Percentiles rank a stretch among this genome's conserved stretches.
These are phyloP conservation scores for Globisporangium echinulatum DNA, from an alignment of 352 stramenopile species.

Conservation along the genomic window DNA sequence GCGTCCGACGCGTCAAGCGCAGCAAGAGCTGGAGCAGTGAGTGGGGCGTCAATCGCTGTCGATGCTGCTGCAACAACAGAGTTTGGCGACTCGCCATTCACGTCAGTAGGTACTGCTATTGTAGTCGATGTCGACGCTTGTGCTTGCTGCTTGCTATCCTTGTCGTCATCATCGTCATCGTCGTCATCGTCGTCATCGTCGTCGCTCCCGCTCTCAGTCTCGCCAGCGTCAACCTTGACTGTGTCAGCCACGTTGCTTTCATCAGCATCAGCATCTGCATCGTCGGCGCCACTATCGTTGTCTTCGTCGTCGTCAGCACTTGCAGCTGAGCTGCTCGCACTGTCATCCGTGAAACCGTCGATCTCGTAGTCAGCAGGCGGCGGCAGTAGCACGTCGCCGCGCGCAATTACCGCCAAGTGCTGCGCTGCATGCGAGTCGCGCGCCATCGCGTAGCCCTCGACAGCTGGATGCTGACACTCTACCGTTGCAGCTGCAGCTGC, in stretches of 20 bases:
- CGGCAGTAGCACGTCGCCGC: slow-evolving; percentile 45
- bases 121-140: background rate
- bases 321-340: slow-evolving; percentile 54
- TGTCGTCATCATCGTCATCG: slow-evolving; percentile 8
- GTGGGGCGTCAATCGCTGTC: no score
- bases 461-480: slow-evolving; percentile 34
- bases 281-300: slow-evolving; percentile 13
- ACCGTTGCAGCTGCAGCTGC: slow-evolving; percentile 13
- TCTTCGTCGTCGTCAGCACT: slow-evolving; percentile 27
- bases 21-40: slow-evolving; percentile 12
- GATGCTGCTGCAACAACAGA: background rate
- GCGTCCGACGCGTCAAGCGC: slow-evolving; percentile 9
- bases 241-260: slow-evolving; percentile 7
- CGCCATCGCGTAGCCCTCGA: slow-evolving; percentile 47
- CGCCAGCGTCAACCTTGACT: slow-evolving; percentile 9
- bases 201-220: slow-evolving; percentile 3
- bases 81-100: slow-evolving; percentile 8
- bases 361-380: slow-evolving; percentile 55
- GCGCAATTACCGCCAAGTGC: slow-evolving; percentile 30
- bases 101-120: slow-evolving; percentile 7
- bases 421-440: slow-evolving; percentile 18
- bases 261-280: slow-evolving; percentile 11
- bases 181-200: slow-evolving; percentile 13
- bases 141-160: background rate
- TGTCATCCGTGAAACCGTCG: slow-evolving; percentile 76